Evolutionary conservation across 345 rosid genomes (phyloP).

Genomic region (Moricandia arvensis): DNA sequence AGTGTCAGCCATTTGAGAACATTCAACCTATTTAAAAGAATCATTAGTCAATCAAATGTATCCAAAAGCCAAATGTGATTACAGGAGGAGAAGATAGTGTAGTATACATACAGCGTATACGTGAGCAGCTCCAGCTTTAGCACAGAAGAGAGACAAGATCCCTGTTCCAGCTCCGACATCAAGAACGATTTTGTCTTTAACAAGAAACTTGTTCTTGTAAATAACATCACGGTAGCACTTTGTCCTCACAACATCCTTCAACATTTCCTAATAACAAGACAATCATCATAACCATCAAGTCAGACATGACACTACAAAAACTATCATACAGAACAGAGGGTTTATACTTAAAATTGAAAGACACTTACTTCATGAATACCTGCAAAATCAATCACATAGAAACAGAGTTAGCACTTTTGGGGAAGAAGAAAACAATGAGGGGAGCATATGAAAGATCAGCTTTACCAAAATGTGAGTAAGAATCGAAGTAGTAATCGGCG

Average conservation of each 20-base stretch:
- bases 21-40: conserved; percentile 58
- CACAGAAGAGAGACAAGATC: conserved; percentile 89
- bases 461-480: conserved; percentile 95
- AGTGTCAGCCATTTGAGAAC: conserved; percentile 88
- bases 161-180: conserved; percentile 99
- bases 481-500: conserved; percentile 97
- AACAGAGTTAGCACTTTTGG: conserved; percentile 2
- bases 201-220: conserved; percentile 79
- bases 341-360: conserved; percentile 23
- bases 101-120: conserved; percentile 66
- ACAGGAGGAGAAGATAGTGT: neutral
- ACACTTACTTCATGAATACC: conserved; percentile 97
- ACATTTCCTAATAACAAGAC: conserved; percentile 67
- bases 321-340: neutral
- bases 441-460: neutral
- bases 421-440: neutral
- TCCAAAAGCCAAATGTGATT: neutral
- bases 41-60: neutral
- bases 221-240: conserved; percentile 90
- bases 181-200: conserved; percentile 81
- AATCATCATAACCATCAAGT: neutral
- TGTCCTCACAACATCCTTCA: conserved; percentile 91
- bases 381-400: conserved; percentile 39
- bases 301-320: too few relatives aligned
- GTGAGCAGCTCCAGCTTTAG: conserved; percentile 90